Evolutionary conservation across 2,329 filamentous ascomycete species (phyloP).

Genomic region (Fusarium mexicanum): DNA sequence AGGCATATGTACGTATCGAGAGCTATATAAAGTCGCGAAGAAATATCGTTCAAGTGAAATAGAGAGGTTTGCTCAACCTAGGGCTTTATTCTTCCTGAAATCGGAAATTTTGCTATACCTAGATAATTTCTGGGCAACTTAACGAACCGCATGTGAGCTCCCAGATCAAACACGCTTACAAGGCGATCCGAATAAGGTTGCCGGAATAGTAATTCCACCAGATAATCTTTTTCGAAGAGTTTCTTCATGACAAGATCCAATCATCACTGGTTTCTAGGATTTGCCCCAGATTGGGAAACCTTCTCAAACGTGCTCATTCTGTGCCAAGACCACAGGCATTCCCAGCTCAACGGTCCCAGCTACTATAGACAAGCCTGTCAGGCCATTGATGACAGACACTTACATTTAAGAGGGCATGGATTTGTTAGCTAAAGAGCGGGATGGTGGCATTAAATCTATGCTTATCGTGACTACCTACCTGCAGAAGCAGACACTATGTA

Average conservation of each 20-base stretch:
- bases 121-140: too few species aligned
- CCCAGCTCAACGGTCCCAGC: not conserved
- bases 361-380: not conserved
- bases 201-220: too few species aligned
- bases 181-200: too few species aligned
- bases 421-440: not conserved
- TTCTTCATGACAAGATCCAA: not conserved
- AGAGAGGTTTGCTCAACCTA: not conserved
- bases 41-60: rapidly evolving
- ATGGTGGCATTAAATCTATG: not conserved
- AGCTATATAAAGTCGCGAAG: too few species aligned
- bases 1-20: too few species aligned
- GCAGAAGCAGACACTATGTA: not conserved
- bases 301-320: constrained; percentile 19
- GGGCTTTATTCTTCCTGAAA: not conserved
- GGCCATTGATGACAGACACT: not conserved
- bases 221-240: not conserved
- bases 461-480: not conserved
- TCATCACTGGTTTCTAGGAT: not conserved
- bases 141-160: not conserved
- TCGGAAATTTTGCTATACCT: not conserved
- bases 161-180: rapidly evolving
- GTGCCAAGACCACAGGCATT: constrained; percentile 3
- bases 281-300: not conserved
- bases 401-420: not conserved